phyloP scores from a whole-genome alignment of 1,139 yeast genomes.

The Debaryomycetaceae sp. region DNA sequence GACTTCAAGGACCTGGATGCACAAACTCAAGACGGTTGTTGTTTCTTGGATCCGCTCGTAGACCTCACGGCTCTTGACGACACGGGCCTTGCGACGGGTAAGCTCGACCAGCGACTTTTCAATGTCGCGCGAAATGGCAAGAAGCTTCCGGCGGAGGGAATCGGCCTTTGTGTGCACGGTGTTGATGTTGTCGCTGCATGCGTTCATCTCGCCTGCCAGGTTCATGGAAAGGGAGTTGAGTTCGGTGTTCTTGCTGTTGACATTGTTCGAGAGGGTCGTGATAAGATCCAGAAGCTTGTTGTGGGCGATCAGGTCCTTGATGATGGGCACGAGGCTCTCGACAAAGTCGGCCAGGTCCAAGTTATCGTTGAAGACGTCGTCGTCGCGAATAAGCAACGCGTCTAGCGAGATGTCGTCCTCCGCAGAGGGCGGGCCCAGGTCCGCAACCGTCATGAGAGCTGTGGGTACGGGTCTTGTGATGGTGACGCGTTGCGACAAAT shows the following conservation, averaged over 20 bases:
- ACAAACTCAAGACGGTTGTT: conserved; percentile 46
- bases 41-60: conserved; percentile 55
- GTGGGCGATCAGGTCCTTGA: conserved; percentile 51
- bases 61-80: conserved; percentile 47
- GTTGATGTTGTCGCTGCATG: conserved; percentile 45
- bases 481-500: too few species aligned
- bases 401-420: neutral
- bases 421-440: neutral
- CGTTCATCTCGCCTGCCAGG: conserved; percentile 48
- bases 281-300: conserved; percentile 49
- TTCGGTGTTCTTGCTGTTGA: conserved; percentile 51
- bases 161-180: conserved; percentile 45
- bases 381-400: conserved; percentile 20
- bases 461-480: conserved; percentile 1
- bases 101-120: conserved; percentile 56
- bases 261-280: conserved; percentile 44
- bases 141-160: conserved; percentile 41
- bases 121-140: conserved; percentile 40
- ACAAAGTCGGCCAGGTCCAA: conserved; percentile 59
- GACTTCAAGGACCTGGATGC: conserved; percentile 74
- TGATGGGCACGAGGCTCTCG: conserved; percentile 73
- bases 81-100: conserved; percentile 44
- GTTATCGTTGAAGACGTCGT: conserved; percentile 37
- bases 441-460: neutral
- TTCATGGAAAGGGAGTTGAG: conserved; percentile 51